phyloP scores from a whole-genome alignment of 2,329 filamentous ascomycete species.

The Aureobasidium subglaciale region DNA sequence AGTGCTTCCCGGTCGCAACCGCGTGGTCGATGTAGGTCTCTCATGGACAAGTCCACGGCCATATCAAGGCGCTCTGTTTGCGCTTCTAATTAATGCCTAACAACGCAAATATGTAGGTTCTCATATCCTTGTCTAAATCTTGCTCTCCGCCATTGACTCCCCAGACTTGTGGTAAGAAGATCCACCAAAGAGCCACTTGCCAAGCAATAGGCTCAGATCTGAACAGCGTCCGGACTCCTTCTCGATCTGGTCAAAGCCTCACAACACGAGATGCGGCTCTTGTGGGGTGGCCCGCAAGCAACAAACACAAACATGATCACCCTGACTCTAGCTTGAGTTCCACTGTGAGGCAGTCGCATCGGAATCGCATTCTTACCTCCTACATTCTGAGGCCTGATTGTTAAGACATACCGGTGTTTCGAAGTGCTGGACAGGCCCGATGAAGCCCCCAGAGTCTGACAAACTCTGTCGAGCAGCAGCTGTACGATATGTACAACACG shows the following conservation, averaged over 20 bases:
- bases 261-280: not conserved
- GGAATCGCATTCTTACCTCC: too few relatives aligned
- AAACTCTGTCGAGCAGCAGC: too few relatives aligned
- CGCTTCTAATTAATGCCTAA: too few relatives aligned
- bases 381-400: too few relatives aligned
- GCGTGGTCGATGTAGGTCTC: not conserved
- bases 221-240: not conserved
- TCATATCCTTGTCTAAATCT: not conserved
- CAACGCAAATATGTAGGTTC: too few relatives aligned
- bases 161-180: not conserved
- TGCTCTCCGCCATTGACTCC: not conserved
- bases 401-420: too few relatives aligned
- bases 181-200: not conserved
- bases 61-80: too few relatives aligned
- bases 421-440: too few relatives aligned
- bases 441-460: too few relatives aligned
- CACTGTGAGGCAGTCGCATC: too few relatives aligned
- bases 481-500: too few relatives aligned
- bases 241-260: not conserved
- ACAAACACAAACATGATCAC: not conserved
- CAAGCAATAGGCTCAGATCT: not conserved
- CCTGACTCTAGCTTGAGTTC: not conserved
- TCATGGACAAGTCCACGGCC: not conserved
- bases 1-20: not conserved
- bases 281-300: not conserved